These are phyloP conservation scores for Fusarium falciforme DNA, from an alignment of 2,329 filamentous ascomycete genomes.

Conservation along the genomic window DNA sequence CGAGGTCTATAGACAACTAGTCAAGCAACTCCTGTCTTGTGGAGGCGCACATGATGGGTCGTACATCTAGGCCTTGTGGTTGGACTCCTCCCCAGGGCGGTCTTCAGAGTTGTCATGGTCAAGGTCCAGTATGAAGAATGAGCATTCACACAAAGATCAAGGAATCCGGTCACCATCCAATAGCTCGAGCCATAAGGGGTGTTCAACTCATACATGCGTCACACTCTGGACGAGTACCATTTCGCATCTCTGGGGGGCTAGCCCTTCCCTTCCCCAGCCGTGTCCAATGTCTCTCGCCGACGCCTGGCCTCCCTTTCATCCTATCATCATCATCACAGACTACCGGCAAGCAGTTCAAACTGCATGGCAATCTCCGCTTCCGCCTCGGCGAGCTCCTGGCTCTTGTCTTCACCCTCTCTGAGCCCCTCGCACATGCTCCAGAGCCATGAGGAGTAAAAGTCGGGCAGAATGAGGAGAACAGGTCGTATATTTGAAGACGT, in stretches of 20 bases:
- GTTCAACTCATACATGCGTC: background rate
- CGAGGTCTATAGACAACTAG: background rate
- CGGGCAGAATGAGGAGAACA: background rate
- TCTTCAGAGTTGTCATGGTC: background rate
- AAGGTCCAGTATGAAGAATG: background rate
- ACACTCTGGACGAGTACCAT: background rate
- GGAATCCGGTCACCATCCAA: background rate
- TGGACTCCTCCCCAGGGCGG: background rate
- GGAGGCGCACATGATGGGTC: background rate
- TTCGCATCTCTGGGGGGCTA: background rate
- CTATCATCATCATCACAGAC: background rate
- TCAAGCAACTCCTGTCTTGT: background rate
- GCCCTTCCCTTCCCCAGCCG: background rate
- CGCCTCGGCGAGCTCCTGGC: background rate
- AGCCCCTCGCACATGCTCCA: background rate
- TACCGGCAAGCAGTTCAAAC: slow-evolving; percentile 32
- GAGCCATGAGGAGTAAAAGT: background rate
- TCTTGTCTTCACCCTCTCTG: background rate
- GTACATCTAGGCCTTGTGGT: background rate
- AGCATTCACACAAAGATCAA: background rate
- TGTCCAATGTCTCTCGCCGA: background rate
- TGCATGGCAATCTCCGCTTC: background rate
- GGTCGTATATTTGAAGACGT: background rate
- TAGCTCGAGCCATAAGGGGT: background rate
- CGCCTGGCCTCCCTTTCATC: background rate